Conservation (phyloP, 352 stramenopile genomes). For the Pythium biforme region DNA sequence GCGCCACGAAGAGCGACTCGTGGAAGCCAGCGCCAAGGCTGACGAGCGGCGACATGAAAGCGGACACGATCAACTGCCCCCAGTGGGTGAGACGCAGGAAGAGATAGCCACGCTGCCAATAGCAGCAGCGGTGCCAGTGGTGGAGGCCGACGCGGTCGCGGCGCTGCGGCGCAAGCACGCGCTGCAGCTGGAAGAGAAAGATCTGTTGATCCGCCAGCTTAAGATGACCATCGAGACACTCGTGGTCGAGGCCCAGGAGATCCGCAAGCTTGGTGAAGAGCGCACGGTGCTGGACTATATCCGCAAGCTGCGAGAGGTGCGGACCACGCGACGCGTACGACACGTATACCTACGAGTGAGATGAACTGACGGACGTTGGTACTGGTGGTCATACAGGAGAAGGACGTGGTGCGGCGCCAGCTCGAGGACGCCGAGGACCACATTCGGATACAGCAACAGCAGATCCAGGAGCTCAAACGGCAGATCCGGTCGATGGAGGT, state of each 20-base stretch:
- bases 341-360: no score
- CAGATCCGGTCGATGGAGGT: constrained; percentile 57
- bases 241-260: constrained; percentile 72
- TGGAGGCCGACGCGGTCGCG: constrained; percentile 3
- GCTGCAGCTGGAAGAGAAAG: constrained; percentile 81
- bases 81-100: no score
- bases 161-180: constrained; percentile 24
- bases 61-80: no score
- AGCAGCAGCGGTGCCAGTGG: neutral
- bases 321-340: neutral
- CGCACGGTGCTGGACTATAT: constrained; percentile 82
- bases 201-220: constrained; percentile 76
- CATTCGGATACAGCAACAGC: constrained; percentile 72
- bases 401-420: constrained; percentile 55
- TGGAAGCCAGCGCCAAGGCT: constrained; percentile 5
- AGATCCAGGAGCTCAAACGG: constrained; percentile 73
- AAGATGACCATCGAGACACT: constrained; percentile 79
- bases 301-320: constrained; percentile 70
- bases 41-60: no score
- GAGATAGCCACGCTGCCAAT: no score
- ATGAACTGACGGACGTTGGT: neutral
- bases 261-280: constrained; percentile 77
- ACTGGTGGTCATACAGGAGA: constrained; percentile 38
- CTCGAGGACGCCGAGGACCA: constrained; percentile 77
- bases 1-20: constrained; percentile 18